A percentile compares a stretch with the other conserved stretches of the same genome.
Evolutionary conservation across 352 stramenopile species (phyloP).

Genomic region (Phytophthora litchii): DNA sequence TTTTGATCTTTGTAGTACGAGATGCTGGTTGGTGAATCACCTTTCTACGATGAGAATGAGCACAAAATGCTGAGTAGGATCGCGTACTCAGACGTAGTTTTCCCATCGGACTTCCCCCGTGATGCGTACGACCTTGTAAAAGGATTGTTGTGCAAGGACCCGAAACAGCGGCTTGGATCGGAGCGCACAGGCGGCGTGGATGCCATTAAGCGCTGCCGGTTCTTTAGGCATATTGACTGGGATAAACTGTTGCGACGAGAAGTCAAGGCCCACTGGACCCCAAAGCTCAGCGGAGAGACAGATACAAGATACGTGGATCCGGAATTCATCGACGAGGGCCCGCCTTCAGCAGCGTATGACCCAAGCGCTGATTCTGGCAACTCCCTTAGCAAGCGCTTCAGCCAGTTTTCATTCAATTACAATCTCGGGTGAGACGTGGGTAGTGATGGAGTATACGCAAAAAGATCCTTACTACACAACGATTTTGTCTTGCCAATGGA

Average conservation of each 20-base stretch:
- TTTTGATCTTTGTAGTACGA: conserved; percentile 67
- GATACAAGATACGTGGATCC: conserved; percentile 90
- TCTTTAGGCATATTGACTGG: conserved; percentile 84
- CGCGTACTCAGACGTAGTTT: conserved; percentile 76
- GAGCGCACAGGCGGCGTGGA: conserved; percentile 69
- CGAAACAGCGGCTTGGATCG: conserved; percentile 68
- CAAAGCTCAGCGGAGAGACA: conserved; percentile 83
- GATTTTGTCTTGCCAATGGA: conserved; percentile 11
- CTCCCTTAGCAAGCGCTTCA: conserved; percentile 85
- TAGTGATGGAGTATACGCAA: conserved; percentile 23
- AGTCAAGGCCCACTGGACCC: conserved; percentile 81
- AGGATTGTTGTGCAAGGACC: conserved; percentile 78
- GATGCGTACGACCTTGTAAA: conserved; percentile 80
- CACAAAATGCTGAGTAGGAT: conserved; percentile 90
- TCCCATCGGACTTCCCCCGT: conserved; percentile 74
- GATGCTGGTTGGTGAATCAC: conserved; percentile 86
- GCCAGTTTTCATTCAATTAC: conserved; percentile 92
- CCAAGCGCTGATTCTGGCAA: conserved; percentile 64
- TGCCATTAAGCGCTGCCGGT: conserved; percentile 71
- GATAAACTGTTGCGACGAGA: conserved; percentile 70
- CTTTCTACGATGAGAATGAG: conserved; percentile 91
- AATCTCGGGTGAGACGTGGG: conserved; percentile 51
- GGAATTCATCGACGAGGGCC: conserved; percentile 87
- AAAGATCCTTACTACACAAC: conserved; percentile 15
- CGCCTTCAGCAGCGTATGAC: conserved; percentile 81